These are phyloP conservation scores for Sinapis alba DNA, from an alignment of 441 rosid genomes.

Conservation along the genomic window DNA sequence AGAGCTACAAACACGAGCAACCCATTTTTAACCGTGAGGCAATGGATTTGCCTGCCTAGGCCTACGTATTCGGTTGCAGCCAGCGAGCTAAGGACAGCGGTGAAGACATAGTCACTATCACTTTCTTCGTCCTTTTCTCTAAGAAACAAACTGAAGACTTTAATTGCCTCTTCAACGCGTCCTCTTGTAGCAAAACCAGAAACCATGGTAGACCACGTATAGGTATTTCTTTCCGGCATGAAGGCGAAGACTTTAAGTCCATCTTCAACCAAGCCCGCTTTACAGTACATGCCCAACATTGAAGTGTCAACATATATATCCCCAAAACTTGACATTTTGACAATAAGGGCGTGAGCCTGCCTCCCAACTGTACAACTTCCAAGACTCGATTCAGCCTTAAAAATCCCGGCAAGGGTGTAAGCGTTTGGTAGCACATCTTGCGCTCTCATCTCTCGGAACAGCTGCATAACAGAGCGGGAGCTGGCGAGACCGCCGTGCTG, in stretches of 20 bases:
- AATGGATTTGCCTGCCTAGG: constrained; percentile 67
- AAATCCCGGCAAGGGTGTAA: constrained; percentile 78
- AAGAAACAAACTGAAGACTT: constrained; percentile 58
- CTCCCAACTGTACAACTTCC: constrained; percentile 43
- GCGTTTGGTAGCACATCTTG: constrained; percentile 67
- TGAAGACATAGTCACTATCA: constrained; percentile 66
- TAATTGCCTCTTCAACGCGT: constrained; percentile 53
- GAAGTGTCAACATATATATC: constrained; percentile 89
- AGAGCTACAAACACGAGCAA: constrained; percentile 59
- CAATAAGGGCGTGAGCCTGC: constrained; percentile 70
- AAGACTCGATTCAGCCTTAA: constrained; percentile 57
- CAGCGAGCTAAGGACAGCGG: constrained; percentile 71
- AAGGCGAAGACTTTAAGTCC: constrained; percentile 75
- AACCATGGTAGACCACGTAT: constrained; percentile 85
- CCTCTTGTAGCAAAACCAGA: constrained; percentile 77
- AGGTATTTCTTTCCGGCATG: constrained; percentile 72
- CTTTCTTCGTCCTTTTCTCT: constrained; percentile 46
- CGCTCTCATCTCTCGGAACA: constrained; percentile 66
- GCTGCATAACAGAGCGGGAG: constrained; percentile 48
- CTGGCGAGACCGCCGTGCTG: constrained; percentile 49
- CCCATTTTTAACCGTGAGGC: constrained; percentile 63
- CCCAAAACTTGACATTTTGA: constrained; percentile 55
- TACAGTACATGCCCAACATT: constrained; percentile 66
- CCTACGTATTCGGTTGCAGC: constrained; percentile 46
- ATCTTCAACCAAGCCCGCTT: constrained; percentile 57